A percentile compares a stretch with the other conserved stretches of the same genome.
These are phyloP conservation scores for Microbotryum scabiosae DNA, from an alignment of 1,284 basidiomycete species.

Conservation along the genomic window DNA sequence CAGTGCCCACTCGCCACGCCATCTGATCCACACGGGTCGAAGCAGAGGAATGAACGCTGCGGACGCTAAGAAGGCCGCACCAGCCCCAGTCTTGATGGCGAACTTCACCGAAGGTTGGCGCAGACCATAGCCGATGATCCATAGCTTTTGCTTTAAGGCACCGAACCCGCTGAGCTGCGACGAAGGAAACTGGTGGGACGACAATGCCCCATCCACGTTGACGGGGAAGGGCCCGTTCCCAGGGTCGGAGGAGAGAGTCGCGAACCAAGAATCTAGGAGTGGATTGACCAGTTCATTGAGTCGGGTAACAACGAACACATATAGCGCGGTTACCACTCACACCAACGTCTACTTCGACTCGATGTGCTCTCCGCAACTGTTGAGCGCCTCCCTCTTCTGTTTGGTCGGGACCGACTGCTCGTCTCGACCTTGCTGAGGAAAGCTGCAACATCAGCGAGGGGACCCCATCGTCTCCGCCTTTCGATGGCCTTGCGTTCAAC, in stretches of 20 bases:
- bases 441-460: not conserved
- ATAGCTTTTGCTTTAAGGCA: slow-evolving; percentile 53
- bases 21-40: slow-evolving; percentile 65
- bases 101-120: slow-evolving; percentile 72
- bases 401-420: too few relatives aligned
- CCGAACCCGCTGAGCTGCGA: not conserved
- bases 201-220: slow-evolving; percentile 24
- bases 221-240: slow-evolving; percentile 15
- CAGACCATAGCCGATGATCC: slow-evolving; percentile 64
- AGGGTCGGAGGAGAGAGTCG: too few relatives aligned
- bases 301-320: too few relatives aligned
- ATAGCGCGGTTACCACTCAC: too few relatives aligned
- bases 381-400: too few relatives aligned
- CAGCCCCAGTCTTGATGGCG: slow-evolving; percentile 68
- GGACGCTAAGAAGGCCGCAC: slow-evolving; percentile 37
- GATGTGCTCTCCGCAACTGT: too few relatives aligned
- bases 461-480: slow-evolving; percentile 9
- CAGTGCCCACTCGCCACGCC: slow-evolving; percentile 87
- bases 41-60: slow-evolving; percentile 14
- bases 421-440: too few relatives aligned
- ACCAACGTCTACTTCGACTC: too few relatives aligned
- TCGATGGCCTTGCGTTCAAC: slow-evolving; percentile 4
- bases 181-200: slow-evolving; percentile 15
- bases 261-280: too few relatives aligned
- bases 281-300: too few relatives aligned